Conservation (phyloP, 768 basidiomycete genomes). For the Rhodotorula graminis region DNA sequence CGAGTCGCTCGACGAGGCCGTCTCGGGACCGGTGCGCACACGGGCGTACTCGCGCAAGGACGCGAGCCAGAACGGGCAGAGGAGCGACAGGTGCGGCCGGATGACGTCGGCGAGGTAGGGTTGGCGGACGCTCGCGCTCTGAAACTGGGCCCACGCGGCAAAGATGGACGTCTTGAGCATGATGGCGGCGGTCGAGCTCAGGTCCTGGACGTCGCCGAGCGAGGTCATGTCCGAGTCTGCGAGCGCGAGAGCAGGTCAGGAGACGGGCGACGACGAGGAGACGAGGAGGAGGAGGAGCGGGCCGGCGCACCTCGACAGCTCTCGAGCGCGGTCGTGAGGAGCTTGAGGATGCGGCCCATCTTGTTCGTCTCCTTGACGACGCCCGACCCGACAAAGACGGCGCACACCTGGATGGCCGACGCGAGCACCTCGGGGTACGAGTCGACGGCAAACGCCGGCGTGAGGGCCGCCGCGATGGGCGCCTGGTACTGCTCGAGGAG, state of each 20-base stretch:
- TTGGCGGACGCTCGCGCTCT: conserved; percentile 69
- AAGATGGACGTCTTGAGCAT: conserved; percentile 89
- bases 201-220: conserved; percentile 75
- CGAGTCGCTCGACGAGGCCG: conserved; percentile 55
- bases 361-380: conserved; percentile 80
- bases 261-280: not conserved
- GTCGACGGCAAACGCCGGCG: conserved; percentile 91
- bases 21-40: conserved; percentile 79
- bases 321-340: conserved; percentile 78
- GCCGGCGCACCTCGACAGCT: conserved; percentile 71
- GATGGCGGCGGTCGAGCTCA: conserved; percentile 88
- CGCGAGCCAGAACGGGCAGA: conserved; percentile 82
- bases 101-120: conserved; percentile 73
- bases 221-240: conserved; percentile 76
- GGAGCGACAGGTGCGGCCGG: conserved; percentile 66
- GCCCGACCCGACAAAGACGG: conserved; percentile 90
- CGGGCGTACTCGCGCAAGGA: conserved; percentile 87
- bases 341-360: conserved; percentile 90
- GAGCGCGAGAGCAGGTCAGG: not conserved
- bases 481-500: conserved; percentile 96
- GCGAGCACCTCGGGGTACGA: conserved; percentile 92
- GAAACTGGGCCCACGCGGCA: conserved; percentile 91
- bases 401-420: conserved; percentile 85
- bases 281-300: conserved; percentile 11
- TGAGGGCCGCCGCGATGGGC: conserved; percentile 92